phyloP scores from a whole-genome alignment of 345 rosid genomes.

The Murraya koenigii region DNA sequence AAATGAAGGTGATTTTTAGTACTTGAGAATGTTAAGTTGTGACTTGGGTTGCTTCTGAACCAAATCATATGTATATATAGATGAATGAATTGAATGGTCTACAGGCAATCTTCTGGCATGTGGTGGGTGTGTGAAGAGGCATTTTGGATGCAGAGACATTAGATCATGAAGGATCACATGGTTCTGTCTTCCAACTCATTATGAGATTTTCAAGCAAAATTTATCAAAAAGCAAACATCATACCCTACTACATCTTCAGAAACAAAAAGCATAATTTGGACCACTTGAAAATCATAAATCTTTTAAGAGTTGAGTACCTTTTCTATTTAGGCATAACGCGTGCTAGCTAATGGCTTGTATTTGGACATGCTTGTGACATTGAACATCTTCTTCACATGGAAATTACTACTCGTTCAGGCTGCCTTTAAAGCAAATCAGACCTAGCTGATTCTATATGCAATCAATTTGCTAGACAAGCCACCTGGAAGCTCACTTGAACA shows the following conservation, averaged over 20 bases:
- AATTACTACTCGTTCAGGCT: background rate
- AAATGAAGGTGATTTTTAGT: background rate
- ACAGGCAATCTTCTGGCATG: background rate
- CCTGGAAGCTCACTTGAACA: background rate
- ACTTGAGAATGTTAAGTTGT: background rate
- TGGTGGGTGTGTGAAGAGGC: background rate
- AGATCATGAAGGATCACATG: slow-evolving; percentile 22
- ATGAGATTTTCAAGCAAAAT: background rate
- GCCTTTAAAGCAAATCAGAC: background rate
- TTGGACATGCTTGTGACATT: background rate
- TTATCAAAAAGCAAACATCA: background rate
- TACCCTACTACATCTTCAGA: background rate
- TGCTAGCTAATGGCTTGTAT: background rate
- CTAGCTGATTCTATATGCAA: background rate
- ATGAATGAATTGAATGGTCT: background rate
- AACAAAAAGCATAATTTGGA: background rate
- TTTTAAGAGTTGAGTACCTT: background rate
- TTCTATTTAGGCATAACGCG: background rate
- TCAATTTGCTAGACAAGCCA: background rate
- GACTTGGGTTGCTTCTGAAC: background rate
- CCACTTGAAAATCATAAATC: background rate
- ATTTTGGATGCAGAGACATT: slow-evolving; percentile 1
- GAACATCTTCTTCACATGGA: background rate
- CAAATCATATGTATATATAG: background rate
- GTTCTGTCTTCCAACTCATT: slow-evolving; percentile 24